These are phyloP conservation scores for Selenicereus undatus DNA, from an alignment of 148 eudicot species.

Conservation along the genomic window DNA sequence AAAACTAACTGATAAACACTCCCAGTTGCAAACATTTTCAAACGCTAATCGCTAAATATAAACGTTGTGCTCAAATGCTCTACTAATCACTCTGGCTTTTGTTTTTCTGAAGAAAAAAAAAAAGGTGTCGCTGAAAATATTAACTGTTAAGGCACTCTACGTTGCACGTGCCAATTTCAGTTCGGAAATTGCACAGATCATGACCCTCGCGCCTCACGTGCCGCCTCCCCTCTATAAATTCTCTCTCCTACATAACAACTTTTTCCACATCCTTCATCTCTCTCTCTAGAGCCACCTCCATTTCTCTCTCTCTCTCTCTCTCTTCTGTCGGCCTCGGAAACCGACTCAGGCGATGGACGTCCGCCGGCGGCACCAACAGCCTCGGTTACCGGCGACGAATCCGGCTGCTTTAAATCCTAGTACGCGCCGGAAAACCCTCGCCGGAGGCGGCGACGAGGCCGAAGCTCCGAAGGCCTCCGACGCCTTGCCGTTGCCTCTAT, in stretches of 20 bases:
- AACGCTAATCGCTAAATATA: too few species aligned
- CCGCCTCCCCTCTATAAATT: slow-evolving; percentile 16
- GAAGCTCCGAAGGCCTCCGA: slow-evolving; percentile 56
- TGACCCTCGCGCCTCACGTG: slow-evolving; percentile 26
- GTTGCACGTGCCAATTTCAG: slow-evolving; percentile 12
- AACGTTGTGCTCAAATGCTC: too few species aligned
- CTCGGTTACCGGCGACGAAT: neutral
- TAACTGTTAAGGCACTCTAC: neutral
- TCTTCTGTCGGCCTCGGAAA: neutral
- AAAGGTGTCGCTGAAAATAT: too few species aligned
- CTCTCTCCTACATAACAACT: neutral
- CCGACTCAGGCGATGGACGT: slow-evolving; percentile 31
- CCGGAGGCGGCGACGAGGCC: slow-evolving; percentile 14
- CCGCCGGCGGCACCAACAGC: slow-evolving; percentile 26
- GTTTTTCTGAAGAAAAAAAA: too few species aligned
- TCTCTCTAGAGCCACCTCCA: neutral
- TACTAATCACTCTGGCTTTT: too few species aligned
- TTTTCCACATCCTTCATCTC: neutral
- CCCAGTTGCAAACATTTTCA: too few species aligned
- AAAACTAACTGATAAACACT: too few species aligned
- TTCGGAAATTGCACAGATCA: neutral
- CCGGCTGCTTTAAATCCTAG: neutral
- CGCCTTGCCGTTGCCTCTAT: slow-evolving; percentile 68
- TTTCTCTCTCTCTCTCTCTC: neutral
- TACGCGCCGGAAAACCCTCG: slow-evolving; percentile 19